These are phyloP conservation scores for Erigeron canadensis DNA, from an alignment of 129 eudicot genomes.

Conservation along the genomic window DNA sequence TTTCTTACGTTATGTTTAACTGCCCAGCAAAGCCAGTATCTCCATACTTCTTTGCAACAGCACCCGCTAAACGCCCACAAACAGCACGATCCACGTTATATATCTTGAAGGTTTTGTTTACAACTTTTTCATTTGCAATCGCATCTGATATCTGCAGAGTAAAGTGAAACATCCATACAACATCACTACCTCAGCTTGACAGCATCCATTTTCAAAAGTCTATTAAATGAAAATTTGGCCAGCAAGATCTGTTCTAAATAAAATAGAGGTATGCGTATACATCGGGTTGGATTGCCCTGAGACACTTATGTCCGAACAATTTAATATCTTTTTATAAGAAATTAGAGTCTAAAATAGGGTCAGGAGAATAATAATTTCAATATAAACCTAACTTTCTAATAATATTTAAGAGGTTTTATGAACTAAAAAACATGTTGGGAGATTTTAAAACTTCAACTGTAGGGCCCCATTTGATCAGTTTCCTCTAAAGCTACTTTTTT, in stretches of 20 bases:
- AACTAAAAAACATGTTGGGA: too few species aligned
- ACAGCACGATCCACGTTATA: constrained; percentile 95
- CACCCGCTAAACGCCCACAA: constrained; percentile 98
- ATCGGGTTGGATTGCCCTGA: neutral
- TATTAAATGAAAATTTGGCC: neutral
- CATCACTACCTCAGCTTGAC: neutral
- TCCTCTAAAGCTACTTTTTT: too few species aligned
- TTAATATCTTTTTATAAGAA: neutral
- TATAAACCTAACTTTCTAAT: too few species aligned
- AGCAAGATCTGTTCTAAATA: neutral
- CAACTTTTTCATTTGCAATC: constrained; percentile 85
- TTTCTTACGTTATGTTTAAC: constrained; percentile 76
- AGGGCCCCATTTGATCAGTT: too few species aligned
- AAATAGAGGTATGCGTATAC: neutral
- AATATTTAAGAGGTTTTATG: too few species aligned
- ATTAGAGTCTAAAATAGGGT: too few species aligned
- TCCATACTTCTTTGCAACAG: constrained; percentile 93
- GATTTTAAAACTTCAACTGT: too few species aligned
- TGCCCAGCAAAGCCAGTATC: constrained; percentile 99
- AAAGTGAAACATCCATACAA: constrained; percentile 2
- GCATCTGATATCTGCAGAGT: constrained; percentile 77
- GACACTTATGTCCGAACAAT: neutral
- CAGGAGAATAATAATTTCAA: too few species aligned
- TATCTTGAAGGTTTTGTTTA: constrained; percentile 61
- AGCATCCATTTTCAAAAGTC: neutral